Base-by-base conservation (phyloP, 306 rosid genomes). In the Pterocarpus santalinus region DNA sequence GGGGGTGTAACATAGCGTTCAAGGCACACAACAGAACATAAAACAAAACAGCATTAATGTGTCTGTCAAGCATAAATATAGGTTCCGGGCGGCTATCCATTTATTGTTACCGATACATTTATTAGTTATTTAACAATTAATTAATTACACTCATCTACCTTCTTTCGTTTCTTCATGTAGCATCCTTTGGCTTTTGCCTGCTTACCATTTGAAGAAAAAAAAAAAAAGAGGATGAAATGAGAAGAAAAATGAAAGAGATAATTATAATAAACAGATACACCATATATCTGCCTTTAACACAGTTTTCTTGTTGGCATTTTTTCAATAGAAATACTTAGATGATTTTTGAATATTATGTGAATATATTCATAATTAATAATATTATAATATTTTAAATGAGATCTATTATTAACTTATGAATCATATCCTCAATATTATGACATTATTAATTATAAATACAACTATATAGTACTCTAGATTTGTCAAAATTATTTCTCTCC, bases 21-120 rank as follows among this genome's bases (percentile, higher is more conserved):
- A 78, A 72, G 75, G 71, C 77, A 65, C 72, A 65, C 39, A 70
- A 76, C 82, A 56, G 30, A 71, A 79, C 82, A 64, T 80, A 67
- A 73, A 72, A 69, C 81, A 57, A 11, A 78, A 57, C 72, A 81
- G 80, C 80, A 43, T 60, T 83, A 39, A 34, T 43, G 44, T 55
- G 66, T 34, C 78, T 77, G 85, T 73, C 77, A 65, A 35, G 15
- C 81, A 73, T 77, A 81, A 78, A 73, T 78, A 75, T 2, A 36
- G 60, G 56, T 61, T 33, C 33, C 14, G 67, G 82, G 35, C 76
- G 81, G 86, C 75, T 58, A 61, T 70, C 60, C 75, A 66, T 71
- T 84, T 70, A 75, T 66, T 81, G 55, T 58, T 70, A 53, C 69
- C 68, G 79, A 76, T 63, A 75, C 78, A 86, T 80, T 80, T 76